Base-by-base conservation (phyloP, 1,284 basidiomycete species). In the Cerioporus squamosus region DNA sequence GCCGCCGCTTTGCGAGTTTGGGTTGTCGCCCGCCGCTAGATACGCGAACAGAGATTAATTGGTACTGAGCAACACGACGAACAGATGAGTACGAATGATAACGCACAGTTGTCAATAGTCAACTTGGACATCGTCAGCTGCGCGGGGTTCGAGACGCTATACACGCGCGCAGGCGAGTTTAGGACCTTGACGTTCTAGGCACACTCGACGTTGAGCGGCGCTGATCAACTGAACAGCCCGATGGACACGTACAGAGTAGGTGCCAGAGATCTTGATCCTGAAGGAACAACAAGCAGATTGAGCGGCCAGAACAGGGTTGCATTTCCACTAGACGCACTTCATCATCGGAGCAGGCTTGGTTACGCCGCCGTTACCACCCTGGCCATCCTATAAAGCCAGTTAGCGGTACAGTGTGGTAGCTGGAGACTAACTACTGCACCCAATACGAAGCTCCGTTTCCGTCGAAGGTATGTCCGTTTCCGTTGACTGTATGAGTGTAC, bases 201-300 rank as follows among this genome's bases (percentile, higher is more conserved):
- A 38, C 38, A 14, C 8, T 9, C n/a, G n/a, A 24, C 45, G 49
- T 36, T 36, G 10, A 36, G 33, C 8, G 55, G 44, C 39, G 46
- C 17, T 18, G 23, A 36, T 43, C 29, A 23, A 10, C 36, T 12
- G 10, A 33, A 33, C 14, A 26, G 15, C 26, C 8, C 20, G 12
- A n/a, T 29, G 22, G 23, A 17, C 20, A 48, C 75, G 53, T 39
- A 81, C 80, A n/a, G 70, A 67, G 64, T 77, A 84, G 10, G 75
- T 76, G 1, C 83, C 83, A 33, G 82, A 84, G 4, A 82, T 83
- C 65, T 79, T 78, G 61, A 85, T 84, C 68, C 82, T 36, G 33
- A 10, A 36, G 33, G 33, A 36, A 36, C 12, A 10, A 10, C 10
- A 10, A 36, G 8, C 9, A 36, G 12, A 2, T 1, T 36, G 1